These are phyloP conservation scores for Fusarium tanahbumbuense DNA, from an alignment of 2,329 filamentous ascomycete genomes.

Conservation along the genomic window DNA sequence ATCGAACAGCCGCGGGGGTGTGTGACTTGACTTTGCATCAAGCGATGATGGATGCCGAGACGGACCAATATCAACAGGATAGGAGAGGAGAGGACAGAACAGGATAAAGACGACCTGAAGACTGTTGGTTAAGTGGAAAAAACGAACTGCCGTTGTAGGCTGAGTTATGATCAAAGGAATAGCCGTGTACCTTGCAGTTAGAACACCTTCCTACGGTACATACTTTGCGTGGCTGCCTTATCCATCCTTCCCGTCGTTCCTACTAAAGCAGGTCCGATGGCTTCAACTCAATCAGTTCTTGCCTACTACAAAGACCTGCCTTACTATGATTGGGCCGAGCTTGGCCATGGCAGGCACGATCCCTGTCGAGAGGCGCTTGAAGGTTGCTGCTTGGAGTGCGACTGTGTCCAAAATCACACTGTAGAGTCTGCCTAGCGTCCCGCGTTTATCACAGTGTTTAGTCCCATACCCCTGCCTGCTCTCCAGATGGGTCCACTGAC, in stretches of 20 bases:
- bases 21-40: conserved; percentile 21
- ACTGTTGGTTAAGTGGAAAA: conserved; percentile 34
- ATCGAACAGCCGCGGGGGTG: conserved; percentile 23
- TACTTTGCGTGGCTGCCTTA: conserved; percentile 25
- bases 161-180: conserved; percentile 16
- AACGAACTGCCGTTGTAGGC: conserved; percentile 26
- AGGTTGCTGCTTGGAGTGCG: conserved; percentile 18
- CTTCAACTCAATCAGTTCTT: conserved; percentile 34
- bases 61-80: conserved; percentile 13
- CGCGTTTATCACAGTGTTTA: conserved; percentile 35
- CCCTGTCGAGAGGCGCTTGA: conserved; percentile 38
- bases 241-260: conserved; percentile 30
- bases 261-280: conserved; percentile 38
- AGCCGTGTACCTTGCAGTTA: conserved; percentile 39
- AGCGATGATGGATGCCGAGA: conserved; percentile 22
- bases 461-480: conserved; percentile 9
- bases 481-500: conserved; percentile 32
- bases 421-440: not conserved
- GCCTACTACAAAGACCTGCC: conserved; percentile 32
- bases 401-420: conserved; percentile 7
- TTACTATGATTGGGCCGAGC: conserved; percentile 26
- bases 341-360: conserved; percentile 20
- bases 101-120: conserved; percentile 14
- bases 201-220: conserved; percentile 6
- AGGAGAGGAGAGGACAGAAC: not conserved